Percentiles rank a stretch among this genome's conserved stretches.
phyloP scores from a whole-genome alignment of 345 rosid species.

The Aquilaria malaccensis region DNA sequence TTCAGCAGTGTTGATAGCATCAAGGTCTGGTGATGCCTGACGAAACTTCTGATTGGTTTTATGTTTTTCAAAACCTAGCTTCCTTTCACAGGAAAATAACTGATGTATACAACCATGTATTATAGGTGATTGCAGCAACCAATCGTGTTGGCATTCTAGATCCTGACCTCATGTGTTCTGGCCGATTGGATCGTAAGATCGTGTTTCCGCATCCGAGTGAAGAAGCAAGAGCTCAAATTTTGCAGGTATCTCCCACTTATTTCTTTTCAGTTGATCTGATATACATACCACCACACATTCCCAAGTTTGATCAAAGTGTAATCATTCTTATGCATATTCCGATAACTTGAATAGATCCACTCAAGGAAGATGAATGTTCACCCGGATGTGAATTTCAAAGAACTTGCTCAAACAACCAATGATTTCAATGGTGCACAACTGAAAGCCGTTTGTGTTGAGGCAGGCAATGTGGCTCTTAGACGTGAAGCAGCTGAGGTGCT shows the following conservation, averaged over 20 bases:
- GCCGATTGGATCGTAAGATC: constrained; percentile 95
- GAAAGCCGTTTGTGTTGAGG: constrained; percentile 98
- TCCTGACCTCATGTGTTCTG: constrained; percentile 99
- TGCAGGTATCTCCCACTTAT: constrained; percentile 43
- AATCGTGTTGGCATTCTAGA: constrained; percentile 97
- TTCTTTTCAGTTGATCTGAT: not conserved
- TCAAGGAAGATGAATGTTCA: constrained; percentile 99
- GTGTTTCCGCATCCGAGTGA: constrained; percentile 98
- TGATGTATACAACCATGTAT: not conserved
- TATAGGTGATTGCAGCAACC: constrained; percentile 96
- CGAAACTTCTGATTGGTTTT: constrained; percentile 2
- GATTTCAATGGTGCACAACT: constrained; percentile 98
- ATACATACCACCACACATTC: too few relatives aligned
- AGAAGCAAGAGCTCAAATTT: constrained; percentile 97
- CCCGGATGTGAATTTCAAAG: constrained; percentile 95
- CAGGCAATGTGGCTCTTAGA: constrained; percentile 98
- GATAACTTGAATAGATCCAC: constrained; percentile 50
- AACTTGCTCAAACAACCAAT: constrained; percentile 94
- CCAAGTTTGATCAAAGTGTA: not conserved
- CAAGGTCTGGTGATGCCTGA: constrained; percentile 43
- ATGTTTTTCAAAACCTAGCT: not conserved
- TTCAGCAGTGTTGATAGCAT: constrained; percentile 96
- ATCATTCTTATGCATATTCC: constrained; percentile 4
- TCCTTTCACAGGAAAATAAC: not conserved
- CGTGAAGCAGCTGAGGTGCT: constrained; percentile 96